These are phyloP conservation scores for Talaromyces sp. DNA, from an alignment of 2,329 filamentous ascomycete species.

Conservation along the genomic window DNA sequence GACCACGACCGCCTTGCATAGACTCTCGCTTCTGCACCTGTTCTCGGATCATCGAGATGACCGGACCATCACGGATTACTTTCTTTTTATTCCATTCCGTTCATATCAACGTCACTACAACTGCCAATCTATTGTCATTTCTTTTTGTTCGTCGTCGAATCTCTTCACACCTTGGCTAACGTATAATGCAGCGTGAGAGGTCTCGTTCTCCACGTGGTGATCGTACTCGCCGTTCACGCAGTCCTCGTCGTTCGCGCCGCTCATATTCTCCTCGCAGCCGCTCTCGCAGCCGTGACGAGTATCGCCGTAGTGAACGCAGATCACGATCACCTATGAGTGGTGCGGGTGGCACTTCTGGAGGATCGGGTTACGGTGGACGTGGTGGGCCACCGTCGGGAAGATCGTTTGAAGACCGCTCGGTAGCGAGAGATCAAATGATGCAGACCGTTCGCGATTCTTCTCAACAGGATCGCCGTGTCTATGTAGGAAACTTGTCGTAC, in stretches of 20 bases:
- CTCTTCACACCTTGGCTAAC: neutral
- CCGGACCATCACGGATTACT: neutral
- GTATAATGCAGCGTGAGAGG: constrained; percentile 65
- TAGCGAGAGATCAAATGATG: constrained; percentile 93
- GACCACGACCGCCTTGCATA: neutral
- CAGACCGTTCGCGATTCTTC: constrained; percentile 87
- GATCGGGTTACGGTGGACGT: constrained; percentile 55
- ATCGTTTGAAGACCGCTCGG: constrained; percentile 76
- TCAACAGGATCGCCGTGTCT: constrained; percentile 98
- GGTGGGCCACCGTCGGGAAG: constrained; percentile 62
- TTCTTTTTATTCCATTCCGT: neutral
- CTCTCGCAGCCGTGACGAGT: constrained; percentile 73
- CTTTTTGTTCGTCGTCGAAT: neutral
- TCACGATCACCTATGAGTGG: constrained; percentile 84
- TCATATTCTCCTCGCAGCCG: constrained; percentile 77
- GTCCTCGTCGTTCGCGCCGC: constrained; percentile 69
- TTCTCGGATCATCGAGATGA: neutral
- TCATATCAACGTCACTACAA: neutral
- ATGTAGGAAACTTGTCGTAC: constrained; percentile 97
- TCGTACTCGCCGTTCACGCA: constrained; percentile 64
- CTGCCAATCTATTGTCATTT: neutral
- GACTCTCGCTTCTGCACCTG: too few relatives aligned
- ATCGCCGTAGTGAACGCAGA: constrained; percentile 67
- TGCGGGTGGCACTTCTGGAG: constrained; percentile 63
- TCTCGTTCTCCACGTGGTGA: constrained; percentile 53